Evolutionary conservation across 345 rosid genomes (phyloP), one percentile per base, ranked within the genome.

Genomic region (Melastoma malabathricum): DNA sequence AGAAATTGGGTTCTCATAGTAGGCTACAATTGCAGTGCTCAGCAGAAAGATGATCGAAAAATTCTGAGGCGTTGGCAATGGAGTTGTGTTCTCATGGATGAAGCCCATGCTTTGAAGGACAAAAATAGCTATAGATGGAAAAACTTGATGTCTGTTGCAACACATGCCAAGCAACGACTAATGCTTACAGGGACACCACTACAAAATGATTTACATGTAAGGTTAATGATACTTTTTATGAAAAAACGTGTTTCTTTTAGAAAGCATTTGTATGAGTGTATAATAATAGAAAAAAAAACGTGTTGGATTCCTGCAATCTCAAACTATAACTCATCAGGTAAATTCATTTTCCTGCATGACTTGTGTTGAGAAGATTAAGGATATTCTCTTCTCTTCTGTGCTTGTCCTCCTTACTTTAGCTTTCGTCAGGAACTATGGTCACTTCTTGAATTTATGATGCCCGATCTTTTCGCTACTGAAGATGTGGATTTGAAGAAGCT

Each of bases 81-180:
- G 99, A 93, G 95, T 72, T 88, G 97, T 63, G 86, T 88, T 47
- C 72, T 88, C 62, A 93, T 93, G 99, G 99, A 88, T 64, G 97
- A 93, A 69, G 99, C 99, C 16, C 97, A 93, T 81, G 94, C 97
- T 59, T 70, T 85, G 61, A 88, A 88, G 78, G 99, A 93, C 64
- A 85, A 78, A 77, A 85, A 71, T 67, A 88, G 95, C 73, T 93
- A 83, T 64, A 73, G 99, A 83, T 88, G 99, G 97, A 92, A 84
- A 70, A 92, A 92, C 46, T 62, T 88, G 50, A 88, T 81, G 95
- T 84, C 90, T 55, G 83, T 81, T 54, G 89, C 98, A 54, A 68
- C 83, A 69, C 82, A 81, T 51, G 98, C 97, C 29, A 92, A 87
- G 67, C 98, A 87, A 64, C 95, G 95, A 29, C 76, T 88, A 52